These are phyloP conservation scores for Petrea volubilis DNA, from an alignment of 257 asterid genomes.

Conservation along the genomic window DNA sequence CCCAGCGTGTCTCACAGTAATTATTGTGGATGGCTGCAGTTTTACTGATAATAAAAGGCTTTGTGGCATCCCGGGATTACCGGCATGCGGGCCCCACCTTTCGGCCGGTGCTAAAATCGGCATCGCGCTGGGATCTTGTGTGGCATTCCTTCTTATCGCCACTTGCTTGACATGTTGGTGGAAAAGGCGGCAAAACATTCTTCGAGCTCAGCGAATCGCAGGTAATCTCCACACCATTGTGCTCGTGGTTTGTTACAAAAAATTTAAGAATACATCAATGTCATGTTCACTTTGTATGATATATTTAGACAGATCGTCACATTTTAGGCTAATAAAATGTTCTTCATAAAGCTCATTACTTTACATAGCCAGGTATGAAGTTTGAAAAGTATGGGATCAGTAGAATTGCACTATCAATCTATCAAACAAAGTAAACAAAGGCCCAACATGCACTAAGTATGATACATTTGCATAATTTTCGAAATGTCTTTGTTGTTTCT, in stretches of 20 bases:
- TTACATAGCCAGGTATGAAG: no score
- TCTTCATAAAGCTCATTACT: no score
- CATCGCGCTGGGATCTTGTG: slow-evolving; percentile 56
- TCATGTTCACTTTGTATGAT: no score
- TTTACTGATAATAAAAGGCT: slow-evolving; percentile 94
- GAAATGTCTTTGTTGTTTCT: background rate
- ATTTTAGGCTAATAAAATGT: no score
- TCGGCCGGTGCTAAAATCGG: slow-evolving; percentile 78
- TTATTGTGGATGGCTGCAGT: slow-evolving; percentile 48
- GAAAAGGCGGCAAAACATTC: slow-evolving; percentile 91
- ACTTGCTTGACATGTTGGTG: slow-evolving; percentile 88
- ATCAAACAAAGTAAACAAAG: background rate
- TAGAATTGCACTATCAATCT: no score
- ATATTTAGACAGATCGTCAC: no score
- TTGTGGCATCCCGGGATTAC: slow-evolving; percentile 93
- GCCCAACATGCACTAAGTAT: background rate
- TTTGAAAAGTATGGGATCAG: no score
- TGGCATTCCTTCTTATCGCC: slow-evolving; percentile 54
- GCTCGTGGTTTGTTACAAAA: background rate
- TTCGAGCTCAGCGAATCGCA: slow-evolving; percentile 85
- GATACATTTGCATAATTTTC: background rate
- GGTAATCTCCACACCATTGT: slow-evolving; percentile 41
- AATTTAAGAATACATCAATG: no score
- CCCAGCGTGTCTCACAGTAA: slow-evolving; percentile 18
- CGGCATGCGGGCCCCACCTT: slow-evolving; percentile 78